These are phyloP conservation scores for Dendrothele bispora DNA, from an alignment of 768 basidiomycete species.

Conservation along the genomic window DNA sequence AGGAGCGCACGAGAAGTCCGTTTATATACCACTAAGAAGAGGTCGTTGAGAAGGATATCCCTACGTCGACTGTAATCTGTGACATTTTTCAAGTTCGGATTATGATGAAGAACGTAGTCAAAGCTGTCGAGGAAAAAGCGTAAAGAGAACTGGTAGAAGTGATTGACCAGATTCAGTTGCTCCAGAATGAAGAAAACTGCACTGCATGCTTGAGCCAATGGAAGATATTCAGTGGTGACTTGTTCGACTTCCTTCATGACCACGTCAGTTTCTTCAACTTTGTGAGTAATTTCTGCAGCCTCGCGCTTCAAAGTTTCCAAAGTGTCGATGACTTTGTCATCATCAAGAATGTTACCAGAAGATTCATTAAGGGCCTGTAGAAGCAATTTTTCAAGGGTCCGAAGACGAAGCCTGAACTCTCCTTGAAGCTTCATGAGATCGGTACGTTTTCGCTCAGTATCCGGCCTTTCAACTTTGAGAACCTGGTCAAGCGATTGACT, in stretches of 20 bases:
- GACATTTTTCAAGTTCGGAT: slow-evolving; percentile 83
- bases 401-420: slow-evolving; percentile 90
- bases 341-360: slow-evolving; percentile 94
- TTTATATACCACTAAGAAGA: slow-evolving; percentile 87
- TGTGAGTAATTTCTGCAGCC: slow-evolving; percentile 92
- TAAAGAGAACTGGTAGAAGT: slow-evolving; percentile 98
- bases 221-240: slow-evolving; percentile 92
- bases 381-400: slow-evolving; percentile 89
- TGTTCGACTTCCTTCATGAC: slow-evolving; percentile 97
- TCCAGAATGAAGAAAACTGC: slow-evolving; percentile 97
- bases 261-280: slow-evolving; percentile 94
- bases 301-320: slow-evolving; percentile 94
- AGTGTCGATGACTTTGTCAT: slow-evolving; percentile 97
- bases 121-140: slow-evolving; percentile 99
- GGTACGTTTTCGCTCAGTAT: slow-evolving; percentile 92
- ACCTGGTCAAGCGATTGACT: slow-evolving; percentile 98
- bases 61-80: slow-evolving; percentile 73
- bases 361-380: slow-evolving; percentile 97
- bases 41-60: slow-evolving; percentile 78
- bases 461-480: slow-evolving; percentile 94
- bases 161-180: slow-evolving; percentile 89
- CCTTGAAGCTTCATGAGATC: slow-evolving; percentile 99
- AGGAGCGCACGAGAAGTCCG: slow-evolving; percentile 89
- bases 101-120: slow-evolving; percentile 89
- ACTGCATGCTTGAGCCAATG: slow-evolving; percentile 94